Evolutionary conservation across 352 stramenopile genomes (phyloP).

Genomic region (Phytophthora macrochlamydospora): DNA sequence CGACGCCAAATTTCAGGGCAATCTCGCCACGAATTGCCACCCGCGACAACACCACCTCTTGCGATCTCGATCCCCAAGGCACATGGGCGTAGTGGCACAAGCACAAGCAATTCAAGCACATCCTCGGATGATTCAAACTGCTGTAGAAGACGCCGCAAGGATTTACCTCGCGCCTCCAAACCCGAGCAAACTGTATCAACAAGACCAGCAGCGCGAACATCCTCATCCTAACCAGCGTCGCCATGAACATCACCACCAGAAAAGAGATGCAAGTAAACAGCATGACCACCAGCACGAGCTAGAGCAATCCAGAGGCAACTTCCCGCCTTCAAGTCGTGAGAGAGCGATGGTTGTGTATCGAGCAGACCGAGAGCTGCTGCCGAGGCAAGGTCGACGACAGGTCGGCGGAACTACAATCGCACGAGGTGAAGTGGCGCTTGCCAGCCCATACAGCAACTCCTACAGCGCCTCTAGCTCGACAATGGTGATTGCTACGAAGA

Average conservation of each 20-base stretch:
- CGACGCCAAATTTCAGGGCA: neutral
- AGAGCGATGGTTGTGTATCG: neutral
- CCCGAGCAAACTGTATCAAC: slow-evolving; percentile 11
- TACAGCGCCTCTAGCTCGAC: slow-evolving; percentile 11
- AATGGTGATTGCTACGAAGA: slow-evolving; percentile 6
- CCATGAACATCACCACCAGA: slow-evolving; percentile 8
- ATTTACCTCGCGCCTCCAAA: slow-evolving; percentile 14
- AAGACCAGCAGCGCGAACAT: slow-evolving; percentile 11
- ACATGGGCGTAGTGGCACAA: slow-evolving; percentile 8
- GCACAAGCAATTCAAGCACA: slow-evolving; percentile 8
- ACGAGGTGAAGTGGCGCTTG: slow-evolving; percentile 6
- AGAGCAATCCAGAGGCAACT: slow-evolving; percentile 7
- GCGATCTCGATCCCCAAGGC: slow-evolving; percentile 6
- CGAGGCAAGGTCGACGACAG: neutral
- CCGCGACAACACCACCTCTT: neutral
- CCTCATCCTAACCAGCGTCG: neutral
- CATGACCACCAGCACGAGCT: neutral
- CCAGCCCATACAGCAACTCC: slow-evolving; percentile 16
- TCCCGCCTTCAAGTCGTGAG: neutral
- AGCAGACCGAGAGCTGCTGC: neutral
- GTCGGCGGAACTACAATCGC: slow-evolving; percentile 3
- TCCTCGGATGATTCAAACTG: slow-evolving; percentile 17
- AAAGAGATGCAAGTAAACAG: slow-evolving; percentile 3
- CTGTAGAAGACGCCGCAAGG: neutral
- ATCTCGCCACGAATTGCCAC: neutral